Conservation (phyloP, 2,329 filamentous ascomycete genomes). For the Pseudogymnoascus sp. region DNA sequence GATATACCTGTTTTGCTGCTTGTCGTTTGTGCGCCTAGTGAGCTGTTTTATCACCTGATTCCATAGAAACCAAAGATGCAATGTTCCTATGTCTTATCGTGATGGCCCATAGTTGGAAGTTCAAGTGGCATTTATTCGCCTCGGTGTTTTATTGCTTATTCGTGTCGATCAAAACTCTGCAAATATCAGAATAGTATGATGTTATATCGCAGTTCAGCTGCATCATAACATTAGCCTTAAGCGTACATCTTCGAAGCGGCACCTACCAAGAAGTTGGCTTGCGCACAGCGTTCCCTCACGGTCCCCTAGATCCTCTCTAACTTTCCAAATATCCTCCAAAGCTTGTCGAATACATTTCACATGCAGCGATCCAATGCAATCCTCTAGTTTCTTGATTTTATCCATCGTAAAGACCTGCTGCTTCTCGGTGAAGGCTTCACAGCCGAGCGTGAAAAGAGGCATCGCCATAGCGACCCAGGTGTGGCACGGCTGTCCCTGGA, state of each 20-base stretch:
- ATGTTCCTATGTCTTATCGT: background rate
- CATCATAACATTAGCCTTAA: background rate
- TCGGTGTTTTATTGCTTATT: background rate
- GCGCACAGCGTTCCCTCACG: background rate
- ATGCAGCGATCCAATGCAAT: background rate
- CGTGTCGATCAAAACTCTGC: background rate
- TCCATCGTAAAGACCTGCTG: slow-evolving; percentile 13
- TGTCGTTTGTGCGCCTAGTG: no score
- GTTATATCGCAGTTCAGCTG: background rate
- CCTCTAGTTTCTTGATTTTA: background rate
- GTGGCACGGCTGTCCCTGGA: slow-evolving; percentile 14
- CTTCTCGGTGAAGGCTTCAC: slow-evolving; percentile 18
- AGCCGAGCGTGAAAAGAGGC: slow-evolving; percentile 21
- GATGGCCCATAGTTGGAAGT: background rate
- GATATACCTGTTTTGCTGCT: no score
- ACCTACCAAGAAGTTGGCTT: background rate
- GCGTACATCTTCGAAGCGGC: background rate
- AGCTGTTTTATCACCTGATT: background rate
- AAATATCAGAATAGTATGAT: background rate
- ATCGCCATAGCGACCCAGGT: slow-evolving; percentile 24
- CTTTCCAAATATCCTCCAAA: background rate
- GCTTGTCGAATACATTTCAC: background rate
- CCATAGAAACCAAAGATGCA: background rate
- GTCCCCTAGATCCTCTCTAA: background rate
- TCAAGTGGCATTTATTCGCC: background rate